phyloP scores from a whole-genome alignment of 202 grass and related monocot species.

The Carex arenaria region DNA sequence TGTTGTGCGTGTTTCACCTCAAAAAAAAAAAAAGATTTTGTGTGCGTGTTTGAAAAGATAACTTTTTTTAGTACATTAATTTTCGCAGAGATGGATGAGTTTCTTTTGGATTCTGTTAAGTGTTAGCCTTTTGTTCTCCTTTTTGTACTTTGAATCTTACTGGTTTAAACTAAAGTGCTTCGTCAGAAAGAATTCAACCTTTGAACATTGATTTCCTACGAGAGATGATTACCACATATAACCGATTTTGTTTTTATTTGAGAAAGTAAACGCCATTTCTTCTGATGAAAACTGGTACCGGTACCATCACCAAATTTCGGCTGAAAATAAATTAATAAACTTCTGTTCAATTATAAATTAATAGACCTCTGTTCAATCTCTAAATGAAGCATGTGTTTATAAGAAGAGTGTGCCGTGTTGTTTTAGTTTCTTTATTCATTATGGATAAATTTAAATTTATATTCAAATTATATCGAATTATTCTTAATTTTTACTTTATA shows the following conservation, averaged over 20 bases:
- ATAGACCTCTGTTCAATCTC: no score
- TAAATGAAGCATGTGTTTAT: no score
- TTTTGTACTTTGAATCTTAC: constrained; percentile 13
- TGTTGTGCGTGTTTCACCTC: neutral
- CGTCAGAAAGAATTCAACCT: neutral
- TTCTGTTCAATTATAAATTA: neutral
- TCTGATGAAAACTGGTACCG: neutral
- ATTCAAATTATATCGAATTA: no score
- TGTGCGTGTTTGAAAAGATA: neutral
- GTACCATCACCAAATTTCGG: neutral
- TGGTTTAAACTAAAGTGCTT: neutral
- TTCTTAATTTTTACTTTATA: no score
- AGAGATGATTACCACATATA: neutral
- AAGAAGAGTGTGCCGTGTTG: no score
- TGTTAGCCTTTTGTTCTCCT: neutral
- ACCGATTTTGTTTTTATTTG: neutral
- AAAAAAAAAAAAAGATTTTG: no score
- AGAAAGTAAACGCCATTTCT: neutral
- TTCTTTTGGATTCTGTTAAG: constrained; percentile 16
- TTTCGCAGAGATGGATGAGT: constrained; percentile 4
- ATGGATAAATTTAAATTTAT: no score
- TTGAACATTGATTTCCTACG: constrained; percentile 3
- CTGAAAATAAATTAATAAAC: neutral
- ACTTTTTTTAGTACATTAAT: constrained; percentile 5
- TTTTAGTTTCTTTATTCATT: no score